Percentiles rank a stretch among this genome's conserved stretches.
Conservation (phyloP, 306 rosid species). For the Herpetospermum pedunculosum region DNA sequence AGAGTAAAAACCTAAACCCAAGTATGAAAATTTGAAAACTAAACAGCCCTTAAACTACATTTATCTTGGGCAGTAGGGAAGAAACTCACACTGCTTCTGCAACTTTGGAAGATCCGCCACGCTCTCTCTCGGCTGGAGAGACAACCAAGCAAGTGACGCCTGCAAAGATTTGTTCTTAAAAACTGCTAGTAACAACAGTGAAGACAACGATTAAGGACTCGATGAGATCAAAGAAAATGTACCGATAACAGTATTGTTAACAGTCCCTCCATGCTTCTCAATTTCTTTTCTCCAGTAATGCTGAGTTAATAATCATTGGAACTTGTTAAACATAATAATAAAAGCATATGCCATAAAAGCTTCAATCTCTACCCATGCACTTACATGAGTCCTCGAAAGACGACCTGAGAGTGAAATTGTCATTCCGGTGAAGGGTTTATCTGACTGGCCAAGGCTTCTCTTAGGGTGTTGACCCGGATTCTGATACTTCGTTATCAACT, state of each 20-base stretch:
- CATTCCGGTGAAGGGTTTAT: conserved; percentile 64
- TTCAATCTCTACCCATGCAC: background rate
- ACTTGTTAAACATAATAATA: background rate
- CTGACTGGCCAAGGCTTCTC: conserved; percentile 34
- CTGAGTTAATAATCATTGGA: conserved; percentile 15
- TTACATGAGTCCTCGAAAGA: conserved; percentile 56
- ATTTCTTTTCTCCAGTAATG: conserved; percentile 57
- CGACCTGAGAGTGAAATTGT: conserved; percentile 72
- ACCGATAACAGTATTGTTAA: conserved; percentile 53
- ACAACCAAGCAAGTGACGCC: conserved; percentile 60
- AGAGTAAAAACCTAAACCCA: background rate
- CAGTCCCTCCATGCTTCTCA: conserved; percentile 66
- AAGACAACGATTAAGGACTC: background rate
- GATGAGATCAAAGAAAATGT: background rate
- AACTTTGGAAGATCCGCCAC: conserved; percentile 60
- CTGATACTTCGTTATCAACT: conserved; percentile 62
- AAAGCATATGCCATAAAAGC: background rate
- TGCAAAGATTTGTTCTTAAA: conserved; percentile 11
- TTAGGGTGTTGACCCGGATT: conserved; percentile 35
- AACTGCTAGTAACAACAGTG: background rate
- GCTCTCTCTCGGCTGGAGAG: conserved; percentile 50
- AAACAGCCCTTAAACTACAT: background rate
- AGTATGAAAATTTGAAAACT: background rate
- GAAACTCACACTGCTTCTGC: conserved; percentile 45
- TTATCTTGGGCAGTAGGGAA: background rate